Conservation (phyloP, 1,139 yeast species). For the Suhomyces terraborum region DNA sequence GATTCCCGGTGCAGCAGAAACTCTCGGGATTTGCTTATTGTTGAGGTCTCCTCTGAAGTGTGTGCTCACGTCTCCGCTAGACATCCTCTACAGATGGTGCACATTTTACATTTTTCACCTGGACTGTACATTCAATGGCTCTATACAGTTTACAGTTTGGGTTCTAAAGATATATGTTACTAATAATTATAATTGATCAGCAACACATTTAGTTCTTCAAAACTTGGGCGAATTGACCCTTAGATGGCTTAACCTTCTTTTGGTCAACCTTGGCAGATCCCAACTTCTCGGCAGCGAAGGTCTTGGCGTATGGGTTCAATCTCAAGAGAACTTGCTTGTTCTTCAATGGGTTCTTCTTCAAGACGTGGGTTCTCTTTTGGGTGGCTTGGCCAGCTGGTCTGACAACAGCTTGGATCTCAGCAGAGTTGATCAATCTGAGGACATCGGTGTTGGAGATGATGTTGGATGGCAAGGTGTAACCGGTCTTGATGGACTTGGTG, state of each 20-base stretch:
- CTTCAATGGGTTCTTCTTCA: conserved; percentile 99
- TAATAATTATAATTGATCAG: no score
- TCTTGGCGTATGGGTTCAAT: conserved; percentile 99
- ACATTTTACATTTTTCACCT: no score
- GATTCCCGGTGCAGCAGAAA: no score
- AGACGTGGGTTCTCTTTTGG: conserved; percentile 93
- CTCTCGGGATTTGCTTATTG: no score
- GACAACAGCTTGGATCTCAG: conserved; percentile 97
- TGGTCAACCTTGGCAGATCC: conserved; percentile 80
- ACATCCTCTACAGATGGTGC: no score
- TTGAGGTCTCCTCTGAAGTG: no score
- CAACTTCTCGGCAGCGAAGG: conserved; percentile 86
- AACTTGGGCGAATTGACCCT: conserved; percentile 69
- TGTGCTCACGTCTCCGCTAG: no score
- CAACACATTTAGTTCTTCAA: conserved; percentile 50
- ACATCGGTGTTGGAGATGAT: conserved; percentile 94
- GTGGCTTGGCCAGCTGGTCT: conserved; percentile 95
- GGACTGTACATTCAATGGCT: background rate
- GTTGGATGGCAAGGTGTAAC: conserved; percentile 92
- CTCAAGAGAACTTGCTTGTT: conserved; percentile 98
- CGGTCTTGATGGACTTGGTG: conserved; percentile 81
- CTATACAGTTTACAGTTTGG: conserved; percentile 1
- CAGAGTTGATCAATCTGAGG: conserved; percentile 96
- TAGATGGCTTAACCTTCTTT: conserved; percentile 65
- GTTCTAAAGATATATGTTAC: no score